Evolutionary conservation across 1,139 yeast species (phyloP), one percentile per base, ranked within the genome.

Genomic region (Yamadazyma dushanensis): DNA sequence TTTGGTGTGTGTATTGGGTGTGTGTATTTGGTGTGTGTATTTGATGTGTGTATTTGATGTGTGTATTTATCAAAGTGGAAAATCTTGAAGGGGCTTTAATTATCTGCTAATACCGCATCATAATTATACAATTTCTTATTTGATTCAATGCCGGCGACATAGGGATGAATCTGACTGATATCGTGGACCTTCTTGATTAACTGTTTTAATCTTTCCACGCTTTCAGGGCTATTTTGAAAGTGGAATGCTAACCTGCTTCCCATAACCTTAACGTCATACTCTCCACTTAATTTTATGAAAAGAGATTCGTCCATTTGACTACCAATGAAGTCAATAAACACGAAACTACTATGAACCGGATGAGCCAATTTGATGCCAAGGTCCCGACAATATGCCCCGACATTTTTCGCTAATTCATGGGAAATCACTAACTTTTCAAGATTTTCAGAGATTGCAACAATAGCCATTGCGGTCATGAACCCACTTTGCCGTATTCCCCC

Each of bases 401-500:
- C 80, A 37, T 67, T 67, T 16, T 63, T 52, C 1, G 86, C 82
- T 43, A 81, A 65, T 30, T 64, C 65, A 33, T 75, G 79, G 19
- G 86, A 80, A 30, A 70, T 72, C 17, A 64, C 53, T 33, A 70
- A 54, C 44, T 61, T 61, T 23, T 59, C 42, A 17, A 62, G 56
- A 44, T 67, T 68, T 40, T 68, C 67, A 33, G 64, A 65, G 26
- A 70, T 60, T 7, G 75, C 74, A 16, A 57, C 57, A 13, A 57
- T 54, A 2, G 74, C 75, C 85, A 92, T 90, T 30, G 80, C 70
- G 8, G 95, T 73, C 59, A 90, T 70, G 61, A 87, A 67, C 43
- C 97, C 97, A 21, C 86, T 73, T 61, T 90, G 97, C 59, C 97
- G 76, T 44, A 90, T 78, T 45, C 97, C 97, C 50, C 97, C 97